Percentiles rank a stretch among this genome's conserved stretches.
Evolutionary conservation across 2,329 filamentous ascomycete species (phyloP).

Genomic region (Davidsoniella australis): DNA sequence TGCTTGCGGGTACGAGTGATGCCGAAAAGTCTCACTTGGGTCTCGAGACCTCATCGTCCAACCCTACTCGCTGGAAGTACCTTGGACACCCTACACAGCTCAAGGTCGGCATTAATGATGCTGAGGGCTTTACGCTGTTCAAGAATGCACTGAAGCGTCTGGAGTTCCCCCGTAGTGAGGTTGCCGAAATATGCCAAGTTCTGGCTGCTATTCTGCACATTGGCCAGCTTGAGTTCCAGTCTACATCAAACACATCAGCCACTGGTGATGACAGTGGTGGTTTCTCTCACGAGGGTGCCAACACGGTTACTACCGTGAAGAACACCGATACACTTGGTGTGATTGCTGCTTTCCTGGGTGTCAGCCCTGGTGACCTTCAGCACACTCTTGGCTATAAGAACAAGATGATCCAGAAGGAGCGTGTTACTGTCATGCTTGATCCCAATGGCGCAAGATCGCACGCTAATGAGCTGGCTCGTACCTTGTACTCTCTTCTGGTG

Average conservation of each 20-base stretch:
- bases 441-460: conserved; percentile 77
- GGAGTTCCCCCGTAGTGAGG: conserved; percentile 82
- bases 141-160: conserved; percentile 88
- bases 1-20: conserved; percentile 76
- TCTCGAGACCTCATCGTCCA: conserved; percentile 32
- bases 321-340: conserved; percentile 82
- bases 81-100: conserved; percentile 91
- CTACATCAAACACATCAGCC: conserved; percentile 59
- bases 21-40: conserved; percentile 79
- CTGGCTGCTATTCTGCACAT: conserved; percentile 91
- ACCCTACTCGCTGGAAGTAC: conserved; percentile 81
- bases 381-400: conserved; percentile 86
- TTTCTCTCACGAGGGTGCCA: conserved; percentile 86
- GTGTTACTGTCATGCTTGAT: conserved; percentile 97
- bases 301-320: conserved; percentile 70
- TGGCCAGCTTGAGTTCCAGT: conserved; percentile 87
- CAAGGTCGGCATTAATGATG: conserved; percentile 91
- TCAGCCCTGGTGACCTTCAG: conserved; percentile 66
- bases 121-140: conserved; percentile 91
- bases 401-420: conserved; percentile 87
- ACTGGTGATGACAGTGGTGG: conserved; percentile 84
- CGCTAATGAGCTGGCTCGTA: conserved; percentile 84
- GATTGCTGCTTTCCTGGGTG: conserved; percentile 85
- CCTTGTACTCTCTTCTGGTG: conserved; percentile 82
- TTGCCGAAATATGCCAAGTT: conserved; percentile 92